Evolutionary conservation across 495 filamentous ascomycete species (phyloP).

Genomic region (Neurospora sp.): DNA sequence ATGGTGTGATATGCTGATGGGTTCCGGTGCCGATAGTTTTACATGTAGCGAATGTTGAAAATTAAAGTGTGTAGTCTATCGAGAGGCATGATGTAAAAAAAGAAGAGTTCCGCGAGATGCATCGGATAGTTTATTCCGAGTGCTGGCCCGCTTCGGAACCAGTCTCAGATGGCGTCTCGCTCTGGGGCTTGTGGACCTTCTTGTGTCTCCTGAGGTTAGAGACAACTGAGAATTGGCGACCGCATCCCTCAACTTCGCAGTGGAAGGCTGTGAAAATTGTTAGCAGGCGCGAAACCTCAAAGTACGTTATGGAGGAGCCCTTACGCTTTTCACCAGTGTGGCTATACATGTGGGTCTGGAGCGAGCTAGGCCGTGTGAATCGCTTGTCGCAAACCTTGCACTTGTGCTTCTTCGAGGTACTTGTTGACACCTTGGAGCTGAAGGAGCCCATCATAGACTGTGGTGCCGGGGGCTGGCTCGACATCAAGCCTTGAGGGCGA

Average conservation of each 20-base stretch:
- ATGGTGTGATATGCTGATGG: background rate
- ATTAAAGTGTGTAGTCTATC: constrained; percentile 23
- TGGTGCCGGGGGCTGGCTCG: constrained; percentile 67
- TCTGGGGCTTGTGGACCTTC: constrained; percentile 76
- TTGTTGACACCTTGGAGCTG: constrained; percentile 91
- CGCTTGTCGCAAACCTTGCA: constrained; percentile 99
- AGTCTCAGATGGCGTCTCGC: constrained; percentile 50
- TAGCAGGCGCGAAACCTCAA: constrained; percentile 17
- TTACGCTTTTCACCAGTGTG: constrained; percentile 98
- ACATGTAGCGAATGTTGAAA: constrained; percentile 12
- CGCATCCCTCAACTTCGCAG: constrained; percentile 92
- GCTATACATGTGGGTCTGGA: constrained; percentile 98
- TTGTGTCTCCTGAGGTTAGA: constrained; percentile 91
- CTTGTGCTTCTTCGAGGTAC: constrained; percentile 98
- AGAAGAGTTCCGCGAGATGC: background rate
- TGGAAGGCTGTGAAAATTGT: constrained; percentile 59
- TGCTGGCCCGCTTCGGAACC: constrained; percentile 39
- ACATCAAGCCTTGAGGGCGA: constrained; percentile 60
- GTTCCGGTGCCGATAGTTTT: constrained; percentile 2
- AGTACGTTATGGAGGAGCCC: constrained; percentile 24
- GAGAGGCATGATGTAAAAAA: constrained; percentile 7
- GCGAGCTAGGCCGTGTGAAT: constrained; percentile 89
- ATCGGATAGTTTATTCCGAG: constrained; percentile 24
- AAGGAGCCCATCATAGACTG: constrained; percentile 99
- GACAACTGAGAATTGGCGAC: constrained; percentile 94